Percentiles rank a stretch among this genome's conserved stretches.
Conservation (phyloP, 257 asterid genomes). For the Jaltomata sinuosa region DNA sequence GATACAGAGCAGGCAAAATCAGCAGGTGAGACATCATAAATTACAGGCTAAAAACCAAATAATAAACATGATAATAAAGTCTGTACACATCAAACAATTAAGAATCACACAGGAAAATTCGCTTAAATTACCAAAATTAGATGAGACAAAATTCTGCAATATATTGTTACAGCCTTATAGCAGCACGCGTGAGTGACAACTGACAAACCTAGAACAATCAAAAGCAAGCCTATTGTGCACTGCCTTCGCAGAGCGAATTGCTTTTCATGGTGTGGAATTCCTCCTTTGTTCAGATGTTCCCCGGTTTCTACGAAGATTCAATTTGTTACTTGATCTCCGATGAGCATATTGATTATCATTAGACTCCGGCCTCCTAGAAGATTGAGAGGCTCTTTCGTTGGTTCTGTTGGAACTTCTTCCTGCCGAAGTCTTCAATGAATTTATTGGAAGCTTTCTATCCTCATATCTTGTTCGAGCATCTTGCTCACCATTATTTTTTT, state of each 20-base stretch:
- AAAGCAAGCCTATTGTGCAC: background rate
- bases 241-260: background rate
- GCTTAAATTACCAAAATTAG: background rate
- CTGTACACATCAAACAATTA: background rate
- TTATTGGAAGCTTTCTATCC: background rate
- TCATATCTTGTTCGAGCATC: constrained; percentile 14
- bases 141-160: background rate
- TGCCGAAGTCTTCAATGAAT: constrained; percentile 14
- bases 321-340: constrained; percentile 10
- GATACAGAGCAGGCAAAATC: background rate
- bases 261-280: constrained; percentile 13
- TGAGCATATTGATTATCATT: constrained; percentile 14
- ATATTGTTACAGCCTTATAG: background rate
- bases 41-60: background rate
- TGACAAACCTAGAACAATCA: background rate
- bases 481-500: background rate
- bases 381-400: constrained; percentile 1
- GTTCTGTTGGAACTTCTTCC: background rate
- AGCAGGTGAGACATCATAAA: background rate
- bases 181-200: background rate
- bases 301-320: constrained; percentile 18
- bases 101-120: background rate
- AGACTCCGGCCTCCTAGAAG: constrained; percentile 19
- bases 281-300: constrained; percentile 15
- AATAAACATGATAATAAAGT: background rate